Base-by-base conservation (phyloP, 495 filamentous ascomycete species). In the Bryoglossum gracile region DNA sequence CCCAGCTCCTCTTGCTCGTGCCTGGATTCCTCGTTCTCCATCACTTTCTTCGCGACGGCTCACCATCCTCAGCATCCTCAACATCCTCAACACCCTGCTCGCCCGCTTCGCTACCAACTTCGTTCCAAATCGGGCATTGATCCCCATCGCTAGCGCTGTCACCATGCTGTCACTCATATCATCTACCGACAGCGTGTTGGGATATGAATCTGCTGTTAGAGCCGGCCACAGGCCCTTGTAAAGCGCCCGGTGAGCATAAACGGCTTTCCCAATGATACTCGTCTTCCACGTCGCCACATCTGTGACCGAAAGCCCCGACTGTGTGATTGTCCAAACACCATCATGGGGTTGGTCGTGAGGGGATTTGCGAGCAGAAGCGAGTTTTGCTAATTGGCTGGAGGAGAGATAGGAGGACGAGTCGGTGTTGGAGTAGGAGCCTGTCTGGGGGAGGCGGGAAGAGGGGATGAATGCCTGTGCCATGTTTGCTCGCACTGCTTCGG, bases 181-280 rank as follows among this genome's bases (percentile, higher is more conserved):
- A 51, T 58, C 55, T 0, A 58, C 39, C 47, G 54, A 46, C 11
- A 58, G 30, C 10, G 54, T 9, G 41, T 58, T 54, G 19, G 55
- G 55, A 26, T 48, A 58, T 6, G 25, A 44, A 4, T 17, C 23
- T 19, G 16, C 43, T 9, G 10, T 43, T 23, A 58, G n/a, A 1
- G 4, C 30, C 0, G 23, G 16, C 50, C 50, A 58, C 11, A 51
- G 19, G 3, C 30, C 35, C 6, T 13, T n/a, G 21, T 44, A 44
- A 14, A 58, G 26, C n/a, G 11, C 32, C n/a, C 39, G 30, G 9
- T 58, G 37, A 2, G 55, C 55, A 6, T 4, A 10, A 0, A 10
- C n/a, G 8, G 46, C 47, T n/a, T 24, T 17, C 10, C 36, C 39
- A 21, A 53, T 47, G 10, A 57, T 53, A 18, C 19, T 33, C 3